phyloP scores from a whole-genome alignment of 257 asterid species.

The Scutellaria barbata region DNA sequence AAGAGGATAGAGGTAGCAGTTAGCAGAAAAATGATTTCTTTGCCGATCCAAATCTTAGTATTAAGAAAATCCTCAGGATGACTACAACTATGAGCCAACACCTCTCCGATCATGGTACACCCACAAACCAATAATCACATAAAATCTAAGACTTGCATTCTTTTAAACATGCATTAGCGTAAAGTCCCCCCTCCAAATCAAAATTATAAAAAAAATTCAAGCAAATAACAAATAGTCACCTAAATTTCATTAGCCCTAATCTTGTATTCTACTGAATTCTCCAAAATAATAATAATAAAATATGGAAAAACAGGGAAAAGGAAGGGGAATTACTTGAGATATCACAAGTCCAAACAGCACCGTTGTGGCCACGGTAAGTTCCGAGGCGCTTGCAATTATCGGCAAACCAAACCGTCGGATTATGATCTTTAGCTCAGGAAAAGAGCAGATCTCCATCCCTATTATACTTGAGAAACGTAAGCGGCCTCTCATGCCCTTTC shows the following conservation, averaged over 20 bases:
- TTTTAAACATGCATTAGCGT: no score
- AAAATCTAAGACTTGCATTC: no score
- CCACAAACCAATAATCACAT: no score
- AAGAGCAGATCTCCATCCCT: conserved; percentile 88
- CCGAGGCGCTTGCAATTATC: conserved; percentile 96
- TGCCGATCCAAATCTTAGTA: background rate
- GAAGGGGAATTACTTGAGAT: conserved; percentile 60
- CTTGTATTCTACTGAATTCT: no score
- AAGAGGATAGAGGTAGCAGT: background rate
- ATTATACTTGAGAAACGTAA: conserved; percentile 80
- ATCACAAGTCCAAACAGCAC: conserved; percentile 98
- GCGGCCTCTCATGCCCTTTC: conserved; percentile 98
- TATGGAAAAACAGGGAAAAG: background rate
- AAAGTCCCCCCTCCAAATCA: no score
- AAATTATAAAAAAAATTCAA: no score
- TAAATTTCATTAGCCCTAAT: no score
- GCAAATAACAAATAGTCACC: no score
- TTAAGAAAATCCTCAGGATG: background rate
- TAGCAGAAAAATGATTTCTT: background rate
- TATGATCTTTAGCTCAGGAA: conserved; percentile 93
- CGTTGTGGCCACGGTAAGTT: conserved; percentile 90
- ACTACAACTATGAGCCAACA: no score
- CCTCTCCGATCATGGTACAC: no score
- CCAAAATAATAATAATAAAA: no score
- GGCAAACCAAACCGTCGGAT: conserved; percentile 91